Conservation (phyloP, 768 basidiomycete species). For the Auricularia cornea region DNA sequence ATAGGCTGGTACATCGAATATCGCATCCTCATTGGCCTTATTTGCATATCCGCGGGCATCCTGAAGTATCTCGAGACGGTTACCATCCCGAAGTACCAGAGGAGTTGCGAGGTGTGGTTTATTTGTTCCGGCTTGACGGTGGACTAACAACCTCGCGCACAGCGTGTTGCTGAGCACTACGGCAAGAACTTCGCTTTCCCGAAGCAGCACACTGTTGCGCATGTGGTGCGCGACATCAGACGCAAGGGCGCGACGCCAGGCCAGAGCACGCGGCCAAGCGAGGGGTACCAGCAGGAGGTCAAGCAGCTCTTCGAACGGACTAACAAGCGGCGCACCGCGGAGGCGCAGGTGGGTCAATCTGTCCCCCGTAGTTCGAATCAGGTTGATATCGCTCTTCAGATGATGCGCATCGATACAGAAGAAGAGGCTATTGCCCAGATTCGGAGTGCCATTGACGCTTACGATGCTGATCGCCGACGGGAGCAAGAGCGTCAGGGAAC, state of each 20-base stretch:
- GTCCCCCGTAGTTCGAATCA: too few relatives aligned
- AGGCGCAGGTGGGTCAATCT: conserved; percentile 16
- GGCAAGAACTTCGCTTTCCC: conserved; percentile 22
- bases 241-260: conserved; percentile 22
- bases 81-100: background rate
- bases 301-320: conserved; percentile 21
- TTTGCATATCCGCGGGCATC: conserved; percentile 19
- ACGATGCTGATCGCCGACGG: too few relatives aligned
- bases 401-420: background rate
- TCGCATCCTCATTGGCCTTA: conserved; percentile 20
- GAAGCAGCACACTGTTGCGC: conserved; percentile 22
- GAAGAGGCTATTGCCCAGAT: conserved; percentile 16
- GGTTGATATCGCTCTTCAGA: background rate
- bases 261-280: conserved; percentile 20
- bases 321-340: conserved; percentile 21
- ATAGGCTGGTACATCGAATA: conserved; percentile 16
- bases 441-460: conserved; percentile 16
- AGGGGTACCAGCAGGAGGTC: conserved; percentile 26
- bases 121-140: background rate
- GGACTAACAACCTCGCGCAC: conserved; percentile 2
- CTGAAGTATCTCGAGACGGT: background rate
- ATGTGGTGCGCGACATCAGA: conserved; percentile 18
- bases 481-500: background rate
- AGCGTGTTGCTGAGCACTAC: conserved; percentile 13
- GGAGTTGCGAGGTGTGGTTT: background rate